Conservation (phyloP, 768 basidiomycete genomes). For the Rickenella mellea region DNA sequence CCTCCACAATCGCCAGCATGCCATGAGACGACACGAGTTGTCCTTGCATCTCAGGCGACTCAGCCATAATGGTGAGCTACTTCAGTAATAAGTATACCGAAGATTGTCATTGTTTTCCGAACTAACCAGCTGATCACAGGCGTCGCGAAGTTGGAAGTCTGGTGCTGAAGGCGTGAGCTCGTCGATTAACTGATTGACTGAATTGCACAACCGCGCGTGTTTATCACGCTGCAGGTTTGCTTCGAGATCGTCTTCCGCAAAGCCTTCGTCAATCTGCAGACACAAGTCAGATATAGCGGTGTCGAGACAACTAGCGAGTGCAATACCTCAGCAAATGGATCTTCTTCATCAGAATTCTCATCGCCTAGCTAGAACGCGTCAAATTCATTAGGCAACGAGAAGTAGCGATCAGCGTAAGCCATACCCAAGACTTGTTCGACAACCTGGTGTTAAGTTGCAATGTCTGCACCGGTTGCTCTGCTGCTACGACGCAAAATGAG, state of each 20-base stretch:
- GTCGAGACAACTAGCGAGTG: neutral
- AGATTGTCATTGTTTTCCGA: neutral
- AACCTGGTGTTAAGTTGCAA: conserved; percentile 79
- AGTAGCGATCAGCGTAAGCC: conserved; percentile 6
- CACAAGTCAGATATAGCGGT: neutral
- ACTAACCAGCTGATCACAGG: conserved; percentile 80
- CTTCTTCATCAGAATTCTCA: conserved; percentile 81
- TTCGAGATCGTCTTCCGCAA: conserved; percentile 85
- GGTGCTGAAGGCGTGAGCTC: conserved; percentile 73
- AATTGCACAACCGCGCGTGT: conserved; percentile 74
- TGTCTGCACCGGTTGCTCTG: conserved; percentile 59
- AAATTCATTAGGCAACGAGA: conserved; percentile 3
- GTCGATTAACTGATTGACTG: conserved; percentile 80
- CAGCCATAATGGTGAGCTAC: conserved; percentile 67
- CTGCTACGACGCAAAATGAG: conserved; percentile 20
- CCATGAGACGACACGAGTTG: conserved; percentile 92
- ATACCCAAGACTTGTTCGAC: conserved; percentile 86
- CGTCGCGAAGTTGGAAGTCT: conserved; percentile 74
- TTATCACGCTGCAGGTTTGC: conserved; percentile 91
- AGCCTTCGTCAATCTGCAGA: conserved; percentile 83
- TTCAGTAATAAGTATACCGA: neutral
- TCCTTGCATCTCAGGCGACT: conserved; percentile 74
- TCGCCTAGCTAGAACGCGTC: conserved; percentile 50
- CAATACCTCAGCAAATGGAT: conserved; percentile 88
- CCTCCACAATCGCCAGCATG: conserved; percentile 89